Percentiles rank a stretch among this genome's conserved stretches.
Evolutionary conservation across 2,329 filamentous ascomycete genomes (phyloP).

Genomic region (Venturia nashicola): DNA sequence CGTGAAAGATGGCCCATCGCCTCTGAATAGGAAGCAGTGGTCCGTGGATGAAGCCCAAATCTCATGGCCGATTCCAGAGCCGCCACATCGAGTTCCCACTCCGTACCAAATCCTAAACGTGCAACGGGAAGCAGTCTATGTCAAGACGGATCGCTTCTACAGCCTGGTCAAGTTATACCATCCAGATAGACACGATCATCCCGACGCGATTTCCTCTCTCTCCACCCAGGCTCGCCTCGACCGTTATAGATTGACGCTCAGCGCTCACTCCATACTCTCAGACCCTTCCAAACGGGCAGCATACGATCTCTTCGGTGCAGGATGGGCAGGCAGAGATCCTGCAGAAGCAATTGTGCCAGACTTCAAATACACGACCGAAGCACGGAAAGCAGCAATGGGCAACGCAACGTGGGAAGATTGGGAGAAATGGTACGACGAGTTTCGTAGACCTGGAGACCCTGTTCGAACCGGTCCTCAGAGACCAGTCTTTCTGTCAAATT

Average conservation of each 20-base stretch:
- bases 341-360: constrained; percentile 16
- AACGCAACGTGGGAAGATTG: constrained; percentile 99
- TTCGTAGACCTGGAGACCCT: constrained; percentile 47
- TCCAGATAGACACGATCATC: constrained; percentile 53
- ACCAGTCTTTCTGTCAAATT: constrained; percentile 62
- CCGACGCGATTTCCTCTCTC: constrained; percentile 25
- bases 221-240: constrained; percentile 53
- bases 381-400: constrained; percentile 29
- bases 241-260: constrained; percentile 77
- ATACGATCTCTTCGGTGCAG: constrained; percentile 72
- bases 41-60: not conserved
- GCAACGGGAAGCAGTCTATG: constrained; percentile 54
- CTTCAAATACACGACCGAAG: constrained; percentile 2
- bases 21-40: not conserved
- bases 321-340: constrained; percentile 45
- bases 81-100: constrained; percentile 39
- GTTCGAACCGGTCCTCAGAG: constrained; percentile 14
- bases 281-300: constrained; percentile 64
- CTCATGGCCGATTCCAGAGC: constrained; percentile 4
- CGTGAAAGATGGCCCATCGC: constrained; percentile 18
- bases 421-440: constrained; percentile 45
- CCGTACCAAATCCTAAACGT: constrained; percentile 81
- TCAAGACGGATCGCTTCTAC: constrained; percentile 69
- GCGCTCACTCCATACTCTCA: constrained; percentile 79
- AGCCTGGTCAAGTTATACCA: constrained; percentile 93